phyloP scores from a whole-genome alignment of 1,284 basidiomycete genomes.

The Puccinia horiana region DNA sequence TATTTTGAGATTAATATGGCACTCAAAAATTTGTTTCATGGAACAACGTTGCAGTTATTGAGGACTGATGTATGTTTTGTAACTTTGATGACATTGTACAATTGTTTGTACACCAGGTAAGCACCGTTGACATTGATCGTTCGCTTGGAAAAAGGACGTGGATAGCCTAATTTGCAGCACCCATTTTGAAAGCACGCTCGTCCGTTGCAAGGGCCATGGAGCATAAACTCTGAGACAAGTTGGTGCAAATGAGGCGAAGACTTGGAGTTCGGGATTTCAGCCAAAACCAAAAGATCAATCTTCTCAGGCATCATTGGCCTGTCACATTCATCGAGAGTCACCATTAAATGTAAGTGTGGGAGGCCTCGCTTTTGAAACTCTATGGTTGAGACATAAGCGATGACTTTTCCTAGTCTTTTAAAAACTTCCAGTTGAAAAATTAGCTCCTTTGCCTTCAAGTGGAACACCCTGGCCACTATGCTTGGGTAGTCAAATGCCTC shows the following conservation, averaged over 20 bases:
- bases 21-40: no score
- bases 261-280: not conserved
- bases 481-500: constrained; percentile 60
- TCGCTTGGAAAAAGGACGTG: not conserved
- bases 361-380: constrained; percentile 65
- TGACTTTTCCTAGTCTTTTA: constrained; percentile 57
- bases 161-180: not conserved
- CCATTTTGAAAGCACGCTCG: not conserved
- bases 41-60: constrained; percentile 4
- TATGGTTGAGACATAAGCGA: constrained; percentile 61
- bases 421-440: constrained; percentile 48
- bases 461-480: constrained; percentile 58
- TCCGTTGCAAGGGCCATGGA: not conserved
- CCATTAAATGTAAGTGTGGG: constrained; percentile 61
- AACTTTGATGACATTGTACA: not conserved
- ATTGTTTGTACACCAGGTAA: not conserved
- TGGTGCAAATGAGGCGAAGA: not conserved
- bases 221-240: not conserved
- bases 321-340: not conserved
- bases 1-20: no score
- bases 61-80: no score
- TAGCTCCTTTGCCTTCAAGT: constrained; percentile 58
- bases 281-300: not conserved
- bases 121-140: not conserved
- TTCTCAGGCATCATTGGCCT: not conserved